Evolutionary conservation across 2,329 filamentous ascomycete species (phyloP).

Genomic region (Ophiostoma novo-ulmi): DNA sequence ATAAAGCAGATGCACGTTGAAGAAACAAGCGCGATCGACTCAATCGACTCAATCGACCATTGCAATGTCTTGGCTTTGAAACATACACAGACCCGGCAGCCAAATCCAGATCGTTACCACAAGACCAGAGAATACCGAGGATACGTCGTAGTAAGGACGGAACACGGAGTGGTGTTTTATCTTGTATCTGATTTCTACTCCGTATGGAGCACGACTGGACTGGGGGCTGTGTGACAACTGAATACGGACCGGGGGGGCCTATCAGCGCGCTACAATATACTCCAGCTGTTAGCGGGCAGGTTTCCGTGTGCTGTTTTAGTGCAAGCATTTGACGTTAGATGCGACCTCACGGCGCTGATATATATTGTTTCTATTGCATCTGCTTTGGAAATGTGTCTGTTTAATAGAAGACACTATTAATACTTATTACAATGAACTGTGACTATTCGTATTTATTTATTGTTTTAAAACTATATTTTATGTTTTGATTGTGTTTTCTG

Average conservation of each 20-base stretch:
- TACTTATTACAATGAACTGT: neutral
- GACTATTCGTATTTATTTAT: neutral
- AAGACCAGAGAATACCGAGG: neutral
- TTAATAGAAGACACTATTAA: neutral
- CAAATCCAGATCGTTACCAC: neutral
- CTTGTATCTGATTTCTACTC: neutral
- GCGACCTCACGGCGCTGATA: neutral
- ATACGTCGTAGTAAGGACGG: conserved; percentile 4
- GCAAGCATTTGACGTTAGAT: neutral
- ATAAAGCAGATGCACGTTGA: neutral
- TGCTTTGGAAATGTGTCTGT: neutral
- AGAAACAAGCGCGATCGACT: too few relatives aligned
- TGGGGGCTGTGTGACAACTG: neutral
- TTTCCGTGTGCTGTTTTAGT: conserved; percentile 5
- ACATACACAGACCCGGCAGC: conserved; percentile 4
- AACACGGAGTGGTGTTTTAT: conserved; percentile 5
- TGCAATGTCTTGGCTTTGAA: conserved; percentile 12
- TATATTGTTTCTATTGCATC: neutral
- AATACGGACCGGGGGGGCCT: neutral
- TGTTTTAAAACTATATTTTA: too few relatives aligned
- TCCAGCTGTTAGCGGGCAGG: neutral
- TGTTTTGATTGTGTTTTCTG: too few relatives aligned
- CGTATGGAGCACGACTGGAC: conserved; percentile 1
- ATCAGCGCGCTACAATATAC: neutral
- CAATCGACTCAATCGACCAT: neutral